Evolutionary conservation across 441 rosid genomes (phyloP).

Genomic region (Croton setiger): DNA sequence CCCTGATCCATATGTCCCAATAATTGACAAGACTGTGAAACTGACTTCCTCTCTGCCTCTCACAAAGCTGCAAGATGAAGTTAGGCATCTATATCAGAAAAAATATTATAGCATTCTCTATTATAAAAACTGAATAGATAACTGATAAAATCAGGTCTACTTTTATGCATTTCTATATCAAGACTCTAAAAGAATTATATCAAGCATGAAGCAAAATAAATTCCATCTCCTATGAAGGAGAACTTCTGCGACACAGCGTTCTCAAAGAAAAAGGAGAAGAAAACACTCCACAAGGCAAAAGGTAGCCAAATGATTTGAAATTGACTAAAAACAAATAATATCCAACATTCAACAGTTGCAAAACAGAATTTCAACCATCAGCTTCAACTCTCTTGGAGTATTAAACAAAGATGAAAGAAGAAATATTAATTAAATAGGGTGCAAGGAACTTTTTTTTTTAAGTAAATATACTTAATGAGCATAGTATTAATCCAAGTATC

Average conservation of each 20-base stretch:
- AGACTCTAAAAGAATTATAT: conserved; percentile 1
- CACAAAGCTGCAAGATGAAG: conserved; percentile 27
- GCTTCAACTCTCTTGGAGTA: background rate
- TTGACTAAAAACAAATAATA: background rate
- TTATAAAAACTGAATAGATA: background rate
- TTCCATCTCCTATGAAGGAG: background rate
- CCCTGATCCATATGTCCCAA: conserved; percentile 33
- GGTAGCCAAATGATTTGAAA: background rate
- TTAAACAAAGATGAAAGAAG: background rate
- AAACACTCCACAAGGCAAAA: background rate
- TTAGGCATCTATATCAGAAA: background rate
- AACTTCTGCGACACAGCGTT: background rate
- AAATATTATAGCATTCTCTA: background rate
- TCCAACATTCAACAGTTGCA: background rate
- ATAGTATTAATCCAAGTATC: conserved; percentile 7
- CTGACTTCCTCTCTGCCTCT: conserved; percentile 22
- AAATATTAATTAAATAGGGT: background rate
- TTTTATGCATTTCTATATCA: background rate
- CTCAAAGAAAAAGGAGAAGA: background rate
- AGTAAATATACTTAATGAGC: background rate
- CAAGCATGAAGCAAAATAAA: background rate
- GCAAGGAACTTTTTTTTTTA: background rate
- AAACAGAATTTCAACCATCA: conserved; percentile 7
- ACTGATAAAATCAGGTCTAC: background rate
- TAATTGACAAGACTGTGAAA: background rate